Evolutionary conservation across 257 asterid genomes (phyloP), one percentile per base, ranked within the genome.

Genomic region (Solanum habrochaites): DNA sequence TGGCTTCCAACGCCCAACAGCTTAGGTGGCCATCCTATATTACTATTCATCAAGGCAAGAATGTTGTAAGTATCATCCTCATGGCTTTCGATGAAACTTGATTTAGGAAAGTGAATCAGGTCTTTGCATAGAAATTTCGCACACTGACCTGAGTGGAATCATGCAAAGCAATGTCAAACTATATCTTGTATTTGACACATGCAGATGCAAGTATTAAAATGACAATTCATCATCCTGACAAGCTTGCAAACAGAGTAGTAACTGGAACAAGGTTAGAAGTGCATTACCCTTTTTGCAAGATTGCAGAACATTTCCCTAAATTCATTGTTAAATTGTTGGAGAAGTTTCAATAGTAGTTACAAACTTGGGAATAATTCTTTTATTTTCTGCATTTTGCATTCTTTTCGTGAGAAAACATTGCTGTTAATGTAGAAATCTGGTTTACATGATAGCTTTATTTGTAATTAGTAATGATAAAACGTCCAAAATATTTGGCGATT

Each of bases 1-100:
- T 8, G 82, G 90, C 85, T 13, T 85, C 73, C 42, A 84, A 77
- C 85, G 58, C 14, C 62, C 86, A 23, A 86, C 85, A 89, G 66
- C 89, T 74, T 83, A 78, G 73, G 80, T 88, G 83, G 72, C 85
- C n/a, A 39, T 74, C 56, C 12, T 39, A 52, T 66, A 21, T 67
- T 49, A 81, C 35, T 69, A 73, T 35, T 72, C 82, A 73, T 11
- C 32, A 21, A 74, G 56, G 56, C 56, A 74, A 74, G 82, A 39
- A 74, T 40, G 56, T 74, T 74, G 27, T 23, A 39, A 0, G 31
- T 37, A 35, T 72, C 52, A 23, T 23, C 82, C 21, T 11, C 31
- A 39, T 20, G 21, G 21, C 1, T 40, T 74, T 39, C 21, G 3
- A 1, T 39, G 32, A 74, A 72, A 20, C 81, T 37, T 9, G 27